phyloP scores from a whole-genome alignment of 2,329 filamentous ascomycete genomes.

The Penicillium sp. region DNA sequence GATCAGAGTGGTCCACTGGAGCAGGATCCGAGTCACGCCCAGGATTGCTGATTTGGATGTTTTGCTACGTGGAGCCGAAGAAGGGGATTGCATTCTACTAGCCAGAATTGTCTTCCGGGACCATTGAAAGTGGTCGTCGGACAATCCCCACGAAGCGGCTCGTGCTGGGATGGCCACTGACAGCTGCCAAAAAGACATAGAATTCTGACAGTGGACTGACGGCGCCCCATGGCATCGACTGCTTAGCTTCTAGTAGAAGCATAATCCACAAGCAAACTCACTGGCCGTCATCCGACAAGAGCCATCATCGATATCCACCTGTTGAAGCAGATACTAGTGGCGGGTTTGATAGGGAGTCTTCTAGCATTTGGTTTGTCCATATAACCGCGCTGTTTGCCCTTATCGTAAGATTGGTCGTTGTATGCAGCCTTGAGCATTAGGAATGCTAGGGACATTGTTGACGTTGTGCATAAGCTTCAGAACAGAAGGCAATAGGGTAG shows the following conservation, averaged over 20 bases:
- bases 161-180: not conserved
- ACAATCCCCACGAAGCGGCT: not conserved
- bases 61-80: no score
- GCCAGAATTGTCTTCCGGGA: no score
- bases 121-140: not conserved
- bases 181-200: not conserved
- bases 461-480: not conserved
- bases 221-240: not conserved
- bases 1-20: no score
- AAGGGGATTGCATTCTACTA: no score
- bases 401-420: no score
- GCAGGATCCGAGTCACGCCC: no score
- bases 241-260: not conserved
- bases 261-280: not conserved
- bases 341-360: no score
- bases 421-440: not conserved
- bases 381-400: no score
- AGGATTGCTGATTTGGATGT: no score
- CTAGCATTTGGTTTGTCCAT: no score
- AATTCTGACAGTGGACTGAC: not conserved
- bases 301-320: no score
- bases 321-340: no score
- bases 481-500: not conserved
- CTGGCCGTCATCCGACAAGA: not conserved
- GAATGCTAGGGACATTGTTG: not conserved